Percentiles rank a stretch among this genome's conserved stretches.
phyloP scores from a whole-genome alignment of 2,329 filamentous ascomycete species.

The Hypoxylon sp. region DNA sequence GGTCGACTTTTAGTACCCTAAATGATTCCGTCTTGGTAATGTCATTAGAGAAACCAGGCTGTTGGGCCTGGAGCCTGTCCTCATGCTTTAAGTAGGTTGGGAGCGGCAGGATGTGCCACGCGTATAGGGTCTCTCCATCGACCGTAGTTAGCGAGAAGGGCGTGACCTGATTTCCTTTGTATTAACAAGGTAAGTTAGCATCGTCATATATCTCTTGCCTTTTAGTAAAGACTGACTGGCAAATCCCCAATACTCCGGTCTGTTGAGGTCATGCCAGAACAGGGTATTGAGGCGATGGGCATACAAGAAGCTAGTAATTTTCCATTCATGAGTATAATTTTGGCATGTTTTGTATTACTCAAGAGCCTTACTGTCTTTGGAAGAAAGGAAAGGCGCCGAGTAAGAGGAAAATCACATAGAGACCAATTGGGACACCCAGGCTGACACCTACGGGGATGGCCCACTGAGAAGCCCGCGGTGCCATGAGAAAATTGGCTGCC shows the following conservation, averaged over 20 bases:
- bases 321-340: slow-evolving; percentile 11
- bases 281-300: slow-evolving; percentile 83
- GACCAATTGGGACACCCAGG: slow-evolving; percentile 70
- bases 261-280: slow-evolving; percentile 79
- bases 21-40: slow-evolving; percentile 73
- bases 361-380: slow-evolving; percentile 80
- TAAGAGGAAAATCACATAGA: slow-evolving; percentile 78
- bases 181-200: slow-evolving; percentile 32
- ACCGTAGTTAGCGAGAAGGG: slow-evolving; percentile 83
- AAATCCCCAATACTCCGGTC: slow-evolving; percentile 88
- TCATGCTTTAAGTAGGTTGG: slow-evolving; percentile 83
- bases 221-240: slow-evolving; percentile 71
- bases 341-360: not conserved
- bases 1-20: slow-evolving; percentile 73
- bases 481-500: slow-evolving; percentile 46
- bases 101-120: slow-evolving; percentile 91
- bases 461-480: slow-evolving; percentile 52
- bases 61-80: slow-evolving; percentile 68
- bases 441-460: slow-evolving; percentile 63
- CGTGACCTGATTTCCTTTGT: slow-evolving; percentile 85
- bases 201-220: slow-evolving; percentile 5
- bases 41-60: slow-evolving; percentile 65
- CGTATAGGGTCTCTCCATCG: slow-evolving; percentile 84
- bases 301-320: slow-evolving; percentile 79
- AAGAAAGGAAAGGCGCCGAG: slow-evolving; percentile 77